A percentile compares a stretch with the other conserved stretches of the same genome.
Conservation (phyloP, 768 basidiomycete genomes). For the Asterophora parasitica region DNA sequence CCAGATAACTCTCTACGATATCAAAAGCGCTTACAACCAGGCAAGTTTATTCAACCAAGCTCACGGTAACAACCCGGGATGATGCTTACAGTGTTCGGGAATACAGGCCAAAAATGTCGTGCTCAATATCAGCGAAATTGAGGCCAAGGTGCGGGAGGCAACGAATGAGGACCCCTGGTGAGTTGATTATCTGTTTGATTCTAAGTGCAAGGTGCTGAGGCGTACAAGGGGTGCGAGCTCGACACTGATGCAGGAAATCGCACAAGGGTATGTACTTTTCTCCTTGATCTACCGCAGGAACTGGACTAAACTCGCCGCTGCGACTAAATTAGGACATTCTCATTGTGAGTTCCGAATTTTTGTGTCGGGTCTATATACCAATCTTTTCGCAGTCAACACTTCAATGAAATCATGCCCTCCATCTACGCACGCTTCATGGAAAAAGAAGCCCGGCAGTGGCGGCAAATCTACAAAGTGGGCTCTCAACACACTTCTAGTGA, state of each 20-base stretch:
- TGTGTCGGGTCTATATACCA: not conserved
- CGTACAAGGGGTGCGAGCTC: slow-evolving; percentile 88
- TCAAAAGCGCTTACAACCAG: slow-evolving; percentile 94
- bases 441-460: slow-evolving; percentile 97
- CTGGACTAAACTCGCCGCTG: not conserved
- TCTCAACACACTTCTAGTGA: not conserved
- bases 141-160: slow-evolving; percentile 93
- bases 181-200: slow-evolving; percentile 3
- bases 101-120: slow-evolving; percentile 91
- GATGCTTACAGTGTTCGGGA: slow-evolving; percentile 5
- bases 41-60: slow-evolving; percentile 28
- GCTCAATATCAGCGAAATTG: slow-evolving; percentile 94
- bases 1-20: slow-evolving; percentile 85
- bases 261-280: slow-evolving; percentile 65
- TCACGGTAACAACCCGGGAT: not conserved
- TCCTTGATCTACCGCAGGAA: not conserved
- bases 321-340: slow-evolving; percentile 71
- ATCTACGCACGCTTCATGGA: slow-evolving; percentile 96
- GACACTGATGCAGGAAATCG: slow-evolving; percentile 97
- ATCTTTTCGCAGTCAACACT: slow-evolving; percentile 69
- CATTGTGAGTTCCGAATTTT: slow-evolving; percentile 63
- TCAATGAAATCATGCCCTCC: slow-evolving; percentile 99
- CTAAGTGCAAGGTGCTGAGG: slow-evolving; percentile 3
- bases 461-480: slow-evolving; percentile 94
- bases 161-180: slow-evolving; percentile 99